These are phyloP conservation scores for Euphorbia celastroides DNA, from an alignment of 441 rosid genomes.

Conservation along the genomic window DNA sequence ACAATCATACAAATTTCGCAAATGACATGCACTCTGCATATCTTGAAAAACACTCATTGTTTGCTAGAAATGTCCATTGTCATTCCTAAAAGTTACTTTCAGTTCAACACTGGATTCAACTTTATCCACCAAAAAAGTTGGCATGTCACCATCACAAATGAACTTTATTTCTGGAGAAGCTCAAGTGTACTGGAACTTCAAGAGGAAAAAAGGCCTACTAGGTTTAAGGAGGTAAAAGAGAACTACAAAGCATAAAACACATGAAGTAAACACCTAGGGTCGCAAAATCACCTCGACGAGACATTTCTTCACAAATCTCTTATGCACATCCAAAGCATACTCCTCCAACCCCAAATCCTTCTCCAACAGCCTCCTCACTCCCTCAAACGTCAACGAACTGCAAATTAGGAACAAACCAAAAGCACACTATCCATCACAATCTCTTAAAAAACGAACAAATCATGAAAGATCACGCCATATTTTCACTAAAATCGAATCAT, in stretches of 20 bases:
- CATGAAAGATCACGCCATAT: background rate
- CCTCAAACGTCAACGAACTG: conserved; percentile 76
- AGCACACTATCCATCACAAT: background rate
- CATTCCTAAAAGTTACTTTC: background rate
- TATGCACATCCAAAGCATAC: conserved; percentile 65
- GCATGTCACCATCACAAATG: background rate
- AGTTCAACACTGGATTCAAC: background rate
- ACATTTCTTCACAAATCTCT: conserved; percentile 60
- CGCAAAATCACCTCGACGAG: conserved; percentile 44
- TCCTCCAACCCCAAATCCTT: conserved; percentile 59
- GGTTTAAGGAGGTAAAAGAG: background rate
- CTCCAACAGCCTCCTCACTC: conserved; percentile 80
- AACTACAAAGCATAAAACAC: background rate
- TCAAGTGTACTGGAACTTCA: background rate
- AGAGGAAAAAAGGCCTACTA: background rate
- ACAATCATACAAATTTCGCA: background rate
- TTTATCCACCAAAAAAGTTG: background rate
- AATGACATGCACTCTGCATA: background rate
- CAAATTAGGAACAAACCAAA: conserved; percentile 10
- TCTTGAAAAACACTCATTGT: background rate
- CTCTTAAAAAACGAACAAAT: background rate
- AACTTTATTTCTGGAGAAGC: background rate
- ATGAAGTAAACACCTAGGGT: background rate
- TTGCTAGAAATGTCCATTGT: background rate
- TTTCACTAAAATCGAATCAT: background rate